Base-by-base conservation (phyloP, 2,329 filamentous ascomycete species). In the Bimuria novae-zelandiae region DNA sequence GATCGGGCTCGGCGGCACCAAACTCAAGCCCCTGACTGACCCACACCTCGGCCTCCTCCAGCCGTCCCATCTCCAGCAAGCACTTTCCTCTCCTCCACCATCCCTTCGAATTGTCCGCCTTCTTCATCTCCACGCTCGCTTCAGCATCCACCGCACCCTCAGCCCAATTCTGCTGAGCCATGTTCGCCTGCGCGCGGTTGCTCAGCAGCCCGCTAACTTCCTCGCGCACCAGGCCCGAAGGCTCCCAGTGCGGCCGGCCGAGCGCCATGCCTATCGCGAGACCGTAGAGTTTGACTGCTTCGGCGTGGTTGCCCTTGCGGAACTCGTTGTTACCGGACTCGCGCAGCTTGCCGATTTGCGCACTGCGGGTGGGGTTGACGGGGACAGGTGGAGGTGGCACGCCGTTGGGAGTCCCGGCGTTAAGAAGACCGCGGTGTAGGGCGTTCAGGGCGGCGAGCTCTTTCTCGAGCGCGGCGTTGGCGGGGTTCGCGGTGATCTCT, bases 211-310 rank as follows among this genome's bases (percentile, higher is more conserved):
- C 84, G 10, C 88, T 82, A 7, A 93, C 79, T 76, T 99, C 94
- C 73, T 97, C 94, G 57, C 91, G 80, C 49, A 94, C 89, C 21
- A 97, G 79, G 11, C 87, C 87, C 12, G 85, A 82, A 0, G 92
- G 92, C 76, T 99, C 94, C 94, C 94, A 99, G 12, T 84, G 76
- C 0, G 94, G 93, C 3, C 94, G 82, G 7, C 81, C 81, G 33
- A 91, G 77, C 3, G 92, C 93, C 92, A 97, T 96, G 61, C 94
- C 86, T 51, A 97, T 83, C 1, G 90, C 92, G n/a, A 93, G 84
- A 0, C 83, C 84, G 79, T 97, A 97, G 63, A 92, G 82, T 63
- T 86, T 87, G 62, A 91, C 81, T 3, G 93, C 93, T 49, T 95
- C 90, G 51, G 75, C 76, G 77, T 89, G 85, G 62, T 85, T 82